These are phyloP conservation scores for Polygonum aviculare DNA, from an alignment of 148 eudicot genomes.

Conservation along the genomic window DNA sequence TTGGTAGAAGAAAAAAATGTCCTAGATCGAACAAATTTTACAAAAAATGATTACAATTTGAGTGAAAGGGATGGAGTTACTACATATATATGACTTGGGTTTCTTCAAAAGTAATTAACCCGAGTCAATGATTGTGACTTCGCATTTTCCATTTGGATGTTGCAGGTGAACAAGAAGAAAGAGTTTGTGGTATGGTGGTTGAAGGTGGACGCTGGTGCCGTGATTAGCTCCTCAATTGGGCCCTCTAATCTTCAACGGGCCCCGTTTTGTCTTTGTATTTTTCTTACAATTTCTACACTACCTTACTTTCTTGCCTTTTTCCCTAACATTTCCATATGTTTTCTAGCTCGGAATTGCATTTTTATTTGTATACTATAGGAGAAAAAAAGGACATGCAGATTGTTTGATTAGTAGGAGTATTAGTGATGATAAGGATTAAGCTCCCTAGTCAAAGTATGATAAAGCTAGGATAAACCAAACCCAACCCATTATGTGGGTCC, in stretches of 20 bases:
- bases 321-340: too few species aligned
- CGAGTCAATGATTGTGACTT: neutral
- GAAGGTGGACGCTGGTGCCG: slow-evolving; percentile 3
- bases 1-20: too few species aligned
- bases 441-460: slow-evolving; percentile 1
- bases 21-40: too few species aligned
- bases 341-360: neutral
- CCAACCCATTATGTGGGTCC: slow-evolving; percentile 9
- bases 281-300: neutral
- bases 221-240: neutral
- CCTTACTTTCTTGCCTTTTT: neutral
- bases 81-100: neutral
- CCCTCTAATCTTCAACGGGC: neutral
- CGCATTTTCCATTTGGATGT: neutral
- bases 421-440: neutral
- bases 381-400: neutral
- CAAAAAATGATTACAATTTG: too few species aligned
- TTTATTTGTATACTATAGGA: neutral
- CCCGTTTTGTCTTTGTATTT: neutral
- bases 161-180: neutral
- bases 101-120: neutral
- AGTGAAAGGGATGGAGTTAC: too few species aligned
- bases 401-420: neutral
- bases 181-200: neutral
- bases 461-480: neutral